Evolutionary conservation across 2,329 filamentous ascomycete genomes (phyloP).

Genomic region (Mariannaea elegans): DNA sequence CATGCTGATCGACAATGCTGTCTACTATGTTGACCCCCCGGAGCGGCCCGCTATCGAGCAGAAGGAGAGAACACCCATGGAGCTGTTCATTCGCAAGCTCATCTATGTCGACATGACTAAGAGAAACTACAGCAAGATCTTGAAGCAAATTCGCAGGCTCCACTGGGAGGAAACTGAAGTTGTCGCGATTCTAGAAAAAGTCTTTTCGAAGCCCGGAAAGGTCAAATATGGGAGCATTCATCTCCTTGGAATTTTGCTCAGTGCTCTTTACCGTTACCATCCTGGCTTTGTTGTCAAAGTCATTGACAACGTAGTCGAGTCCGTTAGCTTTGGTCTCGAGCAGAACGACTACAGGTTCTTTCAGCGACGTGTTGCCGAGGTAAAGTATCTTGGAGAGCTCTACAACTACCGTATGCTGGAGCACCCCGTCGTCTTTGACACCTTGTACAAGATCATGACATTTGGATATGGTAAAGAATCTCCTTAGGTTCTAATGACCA

Average conservation of each 20-base stretch:
- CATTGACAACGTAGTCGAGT: slow-evolving; percentile 91
- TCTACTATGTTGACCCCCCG: slow-evolving; percentile 97
- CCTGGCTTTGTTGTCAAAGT: slow-evolving; percentile 90
- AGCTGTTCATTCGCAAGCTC: slow-evolving; percentile 91
- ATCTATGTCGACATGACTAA: slow-evolving; percentile 95
- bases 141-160: slow-evolving; percentile 93
- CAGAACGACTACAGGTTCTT: slow-evolving; percentile 98
- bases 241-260: slow-evolving; percentile 87
- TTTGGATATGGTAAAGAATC: slow-evolving; percentile 77
- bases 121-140: slow-evolving; percentile 89
- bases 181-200: slow-evolving; percentile 81
- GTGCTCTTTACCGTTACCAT: slow-evolving; percentile 90
- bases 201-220: slow-evolving; percentile 95
- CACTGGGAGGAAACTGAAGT: slow-evolving; percentile 96
- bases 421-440: slow-evolving; percentile 93
- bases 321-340: slow-evolving; percentile 87
- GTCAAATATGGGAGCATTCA: slow-evolving; percentile 98
- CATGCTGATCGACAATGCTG: slow-evolving; percentile 97
- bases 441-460: slow-evolving; percentile 91
- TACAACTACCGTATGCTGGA: slow-evolving; percentile 99
- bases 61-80: slow-evolving; percentile 93
- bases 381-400: slow-evolving; percentile 94
- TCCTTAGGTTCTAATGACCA: too few species aligned
- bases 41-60: slow-evolving; percentile 93
- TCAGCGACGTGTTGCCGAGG: slow-evolving; percentile 91